A percentile compares a stretch with the other conserved stretches of the same genome.
phyloP scores from a whole-genome alignment of 768 basidiomycete genomes.

The Nidularia pulvinata region DNA sequence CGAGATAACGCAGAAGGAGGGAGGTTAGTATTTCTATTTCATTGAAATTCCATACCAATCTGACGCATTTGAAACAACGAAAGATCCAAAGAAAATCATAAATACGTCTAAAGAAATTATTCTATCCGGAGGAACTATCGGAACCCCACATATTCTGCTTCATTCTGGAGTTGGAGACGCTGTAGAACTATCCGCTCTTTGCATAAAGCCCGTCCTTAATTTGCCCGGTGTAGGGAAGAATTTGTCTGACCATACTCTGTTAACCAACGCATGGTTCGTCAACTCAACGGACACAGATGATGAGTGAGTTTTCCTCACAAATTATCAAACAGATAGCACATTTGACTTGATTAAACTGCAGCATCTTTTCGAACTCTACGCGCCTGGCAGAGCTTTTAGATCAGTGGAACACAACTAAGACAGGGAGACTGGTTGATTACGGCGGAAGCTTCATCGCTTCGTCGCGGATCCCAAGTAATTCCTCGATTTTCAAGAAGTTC shows the following conservation, averaged over 20 bases:
- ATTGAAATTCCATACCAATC: no score
- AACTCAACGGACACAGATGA: background rate
- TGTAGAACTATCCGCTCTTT: conserved; percentile 8
- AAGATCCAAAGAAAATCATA: conserved; percentile 22
- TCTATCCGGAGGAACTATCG: conserved; percentile 23
- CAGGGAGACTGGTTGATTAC: conserved; percentile 5
- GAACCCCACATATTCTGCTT: conserved; percentile 18
- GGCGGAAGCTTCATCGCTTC: background rate
- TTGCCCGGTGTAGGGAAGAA: conserved; percentile 20
- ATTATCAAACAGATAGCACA: background rate
- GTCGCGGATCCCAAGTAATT: conserved; percentile 3
- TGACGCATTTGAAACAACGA: background rate
- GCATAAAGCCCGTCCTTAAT: conserved; percentile 11
- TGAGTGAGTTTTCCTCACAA: background rate
- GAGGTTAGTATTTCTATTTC: background rate
- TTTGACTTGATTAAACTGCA: background rate
- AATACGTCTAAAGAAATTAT: conserved; percentile 49
- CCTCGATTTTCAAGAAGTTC: background rate
- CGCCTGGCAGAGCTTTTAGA: conserved; percentile 1
- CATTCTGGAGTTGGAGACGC: conserved; percentile 21
- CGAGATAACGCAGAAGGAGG: conserved; percentile 1
- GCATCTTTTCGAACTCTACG: background rate
- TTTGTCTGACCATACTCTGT: conserved; percentile 9
- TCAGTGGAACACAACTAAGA: conserved; percentile 9
- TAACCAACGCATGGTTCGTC: background rate